Conservation (phyloP, 495 filamentous ascomycete species). For the Xeromyces bisporus region DNA sequence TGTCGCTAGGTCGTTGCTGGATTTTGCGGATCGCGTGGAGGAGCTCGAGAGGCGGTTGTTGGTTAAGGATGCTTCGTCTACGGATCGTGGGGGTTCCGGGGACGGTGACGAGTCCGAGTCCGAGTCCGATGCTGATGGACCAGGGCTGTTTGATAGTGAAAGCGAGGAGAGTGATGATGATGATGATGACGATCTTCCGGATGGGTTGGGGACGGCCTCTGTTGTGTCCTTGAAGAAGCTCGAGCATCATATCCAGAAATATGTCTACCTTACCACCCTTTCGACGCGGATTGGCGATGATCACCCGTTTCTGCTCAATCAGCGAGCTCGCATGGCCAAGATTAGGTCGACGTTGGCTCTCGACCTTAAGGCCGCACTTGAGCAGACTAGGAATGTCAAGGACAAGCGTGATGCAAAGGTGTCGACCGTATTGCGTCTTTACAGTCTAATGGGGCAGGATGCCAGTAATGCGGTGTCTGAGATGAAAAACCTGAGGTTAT, state of each 20-base stretch:
- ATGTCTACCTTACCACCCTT: conserved; percentile 34
- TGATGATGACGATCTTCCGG: conserved; percentile 30
- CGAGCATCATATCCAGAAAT: conserved; percentile 41
- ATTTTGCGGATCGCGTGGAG: conserved; percentile 50
- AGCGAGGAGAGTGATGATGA: conserved; percentile 39
- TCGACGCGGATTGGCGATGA: conserved; percentile 33
- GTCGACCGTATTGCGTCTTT: conserved; percentile 58
- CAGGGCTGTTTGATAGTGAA: conserved; percentile 25
- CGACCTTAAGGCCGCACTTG: conserved; percentile 64
- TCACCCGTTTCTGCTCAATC: conserved; percentile 48
- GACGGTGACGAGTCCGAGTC: conserved; percentile 14
- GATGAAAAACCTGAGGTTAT: conserved; percentile 47
- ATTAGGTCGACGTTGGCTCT: conserved; percentile 64
- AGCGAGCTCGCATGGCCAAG: conserved; percentile 38
- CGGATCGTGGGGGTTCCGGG: neutral
- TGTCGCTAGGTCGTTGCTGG: conserved; percentile 49
- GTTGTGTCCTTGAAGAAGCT: conserved; percentile 34
- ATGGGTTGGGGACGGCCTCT: conserved; percentile 16
- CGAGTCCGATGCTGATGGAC: conserved; percentile 14
- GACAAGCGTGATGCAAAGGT: conserved; percentile 36
- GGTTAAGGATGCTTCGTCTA: conserved; percentile 16
- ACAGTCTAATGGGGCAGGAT: conserved; percentile 59
- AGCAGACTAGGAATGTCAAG: conserved; percentile 45
- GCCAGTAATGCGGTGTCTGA: conserved; percentile 48
- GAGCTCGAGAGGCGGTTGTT: conserved; percentile 61